Evolutionary conservation across 306 rosid genomes (phyloP), one percentile per base, ranked within the genome.

Genomic region (Quillaja saponaria): DNA sequence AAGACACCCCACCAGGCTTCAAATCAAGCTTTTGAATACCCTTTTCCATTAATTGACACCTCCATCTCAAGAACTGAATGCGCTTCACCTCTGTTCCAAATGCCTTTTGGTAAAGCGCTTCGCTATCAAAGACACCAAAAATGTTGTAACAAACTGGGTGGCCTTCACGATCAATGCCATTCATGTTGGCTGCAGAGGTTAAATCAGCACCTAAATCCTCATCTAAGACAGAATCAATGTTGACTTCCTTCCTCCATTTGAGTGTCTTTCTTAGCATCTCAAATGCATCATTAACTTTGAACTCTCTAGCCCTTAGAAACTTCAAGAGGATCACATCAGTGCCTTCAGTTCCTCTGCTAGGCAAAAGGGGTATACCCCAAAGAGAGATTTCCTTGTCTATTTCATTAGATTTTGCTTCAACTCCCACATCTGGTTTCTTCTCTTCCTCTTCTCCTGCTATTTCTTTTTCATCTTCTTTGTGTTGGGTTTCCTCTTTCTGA

Each of bases 221-320:
- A 1, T 67, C 78, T 33, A 78, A 33, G 19, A 71, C 31, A 3
- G 81, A 74, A 67, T 81, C 83, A 15, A 81, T 67, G 15, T 49
- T 71, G 7, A 66, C 34, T 45, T 81, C 83, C 49, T 53, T 81
- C 74, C 86, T 71, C 86, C 86, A 81, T 13, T 55, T 61, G 6
- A 81, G 81, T 13, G 83, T 74, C 55, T 74, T 81, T 66, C 70
- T 71, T 55, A 81, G 40, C 86, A 81, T 81, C 72, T 78, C 83
- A 55, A 78, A 78, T 5, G 86, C 76, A 2, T 78, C 78, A 34
- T 49, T 78, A 6, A 71, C 73, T 19, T 63, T 74, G 52, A 81
- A 81, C 16, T 81, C 86, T 28, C 81, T 78, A 15, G 83, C 86
- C 47, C 83, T 63, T 52, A 81, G 49, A 52, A 81, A 81, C 47